Conservation (phyloP, 352 stramenopile genomes). For the Plasmopara muralis region DNA sequence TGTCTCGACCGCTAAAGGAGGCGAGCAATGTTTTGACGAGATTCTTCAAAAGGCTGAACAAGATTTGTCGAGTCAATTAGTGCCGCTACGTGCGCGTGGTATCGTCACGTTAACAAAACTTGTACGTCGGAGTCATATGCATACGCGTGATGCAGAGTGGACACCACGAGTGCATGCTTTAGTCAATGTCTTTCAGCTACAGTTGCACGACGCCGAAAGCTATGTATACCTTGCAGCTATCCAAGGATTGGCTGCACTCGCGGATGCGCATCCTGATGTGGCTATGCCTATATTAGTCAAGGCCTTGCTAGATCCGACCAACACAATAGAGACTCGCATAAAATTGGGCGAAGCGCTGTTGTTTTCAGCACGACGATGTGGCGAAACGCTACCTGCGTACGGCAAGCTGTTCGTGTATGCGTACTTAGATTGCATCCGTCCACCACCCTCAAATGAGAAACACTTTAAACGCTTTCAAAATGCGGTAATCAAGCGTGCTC, state of each 20-base stretch:
- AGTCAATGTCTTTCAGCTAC: conserved; percentile 47
- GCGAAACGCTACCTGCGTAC: conserved; percentile 63
- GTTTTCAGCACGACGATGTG: conserved; percentile 71
- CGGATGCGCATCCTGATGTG: conserved; percentile 51
- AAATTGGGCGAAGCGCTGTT: conserved; percentile 81
- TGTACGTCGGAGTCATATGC: conserved; percentile 45
- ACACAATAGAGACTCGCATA: conserved; percentile 64
- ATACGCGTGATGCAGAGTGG: conserved; percentile 40
- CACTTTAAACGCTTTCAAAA: conserved; percentile 9
- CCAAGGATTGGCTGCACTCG: conserved; percentile 56
- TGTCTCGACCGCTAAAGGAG: neutral
- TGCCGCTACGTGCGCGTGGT: conserved; percentile 66
- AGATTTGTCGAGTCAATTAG: conserved; percentile 55
- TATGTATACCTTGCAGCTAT: conserved; percentile 83
- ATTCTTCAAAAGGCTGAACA: conserved; percentile 42
- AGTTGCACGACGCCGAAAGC: conserved; percentile 67
- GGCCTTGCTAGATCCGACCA: conserved; percentile 32
- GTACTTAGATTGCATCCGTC: conserved; percentile 73
- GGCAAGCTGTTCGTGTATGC: conserved; percentile 71
- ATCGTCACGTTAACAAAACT: conserved; percentile 72
- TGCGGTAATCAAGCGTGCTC: conserved; percentile 25
- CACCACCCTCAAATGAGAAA: conserved; percentile 14
- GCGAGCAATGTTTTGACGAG: conserved; percentile 47
- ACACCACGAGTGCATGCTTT: conserved; percentile 43
- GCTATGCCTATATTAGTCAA: conserved; percentile 64